phyloP scores from a whole-genome alignment of 306 rosid genomes.

The Rubus idaeus region DNA sequence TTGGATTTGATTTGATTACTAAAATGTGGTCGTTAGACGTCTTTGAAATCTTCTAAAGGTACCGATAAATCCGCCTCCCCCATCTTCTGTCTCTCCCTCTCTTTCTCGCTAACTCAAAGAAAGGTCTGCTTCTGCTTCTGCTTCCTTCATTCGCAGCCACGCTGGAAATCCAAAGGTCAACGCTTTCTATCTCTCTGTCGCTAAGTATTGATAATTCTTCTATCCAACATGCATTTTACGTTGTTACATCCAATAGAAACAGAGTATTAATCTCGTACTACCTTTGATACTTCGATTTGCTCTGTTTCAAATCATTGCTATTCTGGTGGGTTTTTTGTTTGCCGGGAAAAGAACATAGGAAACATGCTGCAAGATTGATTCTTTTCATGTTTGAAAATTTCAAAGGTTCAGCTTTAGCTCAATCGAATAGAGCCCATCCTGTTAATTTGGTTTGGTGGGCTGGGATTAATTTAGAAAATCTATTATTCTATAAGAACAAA shows the following conservation, averaged over 20 bases:
- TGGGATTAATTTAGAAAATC: background rate
- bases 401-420: background rate
- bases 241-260: too few species aligned
- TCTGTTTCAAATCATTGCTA: background rate
- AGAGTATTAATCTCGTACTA: background rate
- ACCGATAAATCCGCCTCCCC: constrained; percentile 13
- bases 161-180: constrained; percentile 25
- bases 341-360: background rate
- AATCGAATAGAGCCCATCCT: too few species aligned
- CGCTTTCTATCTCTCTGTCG: background rate
- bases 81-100: constrained; percentile 1
- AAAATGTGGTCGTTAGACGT: constrained; percentile 17
- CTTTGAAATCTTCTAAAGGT: constrained; percentile 10
- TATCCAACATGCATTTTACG: too few species aligned
- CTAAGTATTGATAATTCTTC: background rate
- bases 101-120: background rate
- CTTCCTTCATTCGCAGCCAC: background rate
- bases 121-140: background rate
- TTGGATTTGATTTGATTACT: background rate
- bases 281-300: constrained; percentile 1
- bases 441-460: background rate
- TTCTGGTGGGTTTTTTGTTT: constrained; percentile 1
- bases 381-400: background rate
- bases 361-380: background rate
- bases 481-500: background rate